Evolutionary conservation across 805 yeast species (phyloP).

Genomic region (Candida wancherniae): DNA sequence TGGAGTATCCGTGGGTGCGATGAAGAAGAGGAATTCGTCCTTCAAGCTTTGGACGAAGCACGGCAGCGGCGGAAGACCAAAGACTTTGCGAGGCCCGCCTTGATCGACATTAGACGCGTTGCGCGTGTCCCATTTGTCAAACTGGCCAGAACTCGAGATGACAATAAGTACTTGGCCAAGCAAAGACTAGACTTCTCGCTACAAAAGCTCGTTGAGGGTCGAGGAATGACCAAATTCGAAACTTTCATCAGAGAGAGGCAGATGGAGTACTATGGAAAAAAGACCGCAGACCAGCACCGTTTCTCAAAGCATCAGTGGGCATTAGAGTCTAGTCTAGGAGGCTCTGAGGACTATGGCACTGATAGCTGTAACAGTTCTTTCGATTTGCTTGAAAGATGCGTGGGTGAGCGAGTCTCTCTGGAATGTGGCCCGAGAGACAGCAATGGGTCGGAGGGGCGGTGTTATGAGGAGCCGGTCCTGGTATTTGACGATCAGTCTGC

Average conservation of each 20-base stretch:
- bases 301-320: constrained; percentile 6
- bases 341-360: constrained; percentile 15
- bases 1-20: constrained; percentile 31
- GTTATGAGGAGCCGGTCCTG: too few species aligned
- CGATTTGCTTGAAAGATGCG: constrained; percentile 8
- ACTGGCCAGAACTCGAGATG: constrained; percentile 9
- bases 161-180: constrained; percentile 10
- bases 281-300: constrained; percentile 10
- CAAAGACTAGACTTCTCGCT: constrained; percentile 19
- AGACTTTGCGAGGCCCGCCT: constrained; percentile 3
- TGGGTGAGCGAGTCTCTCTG: too few species aligned
- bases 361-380: constrained; percentile 13
- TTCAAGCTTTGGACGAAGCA: constrained; percentile 3
- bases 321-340: constrained; percentile 11
- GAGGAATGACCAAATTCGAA: constrained; percentile 20
- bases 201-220: constrained; percentile 24
- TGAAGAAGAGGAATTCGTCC: constrained; percentile 23
- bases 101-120: constrained; percentile 13
- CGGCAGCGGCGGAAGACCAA: background rate
- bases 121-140: constrained; percentile 11
- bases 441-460: too few species aligned
- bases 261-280: constrained; percentile 17
- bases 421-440: too few species aligned
- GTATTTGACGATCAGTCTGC: too few species aligned
- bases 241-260: constrained; percentile 23